Evolutionary conservation across 345 rosid genomes (phyloP).

Genomic region (Moricandia moricandioides): DNA sequence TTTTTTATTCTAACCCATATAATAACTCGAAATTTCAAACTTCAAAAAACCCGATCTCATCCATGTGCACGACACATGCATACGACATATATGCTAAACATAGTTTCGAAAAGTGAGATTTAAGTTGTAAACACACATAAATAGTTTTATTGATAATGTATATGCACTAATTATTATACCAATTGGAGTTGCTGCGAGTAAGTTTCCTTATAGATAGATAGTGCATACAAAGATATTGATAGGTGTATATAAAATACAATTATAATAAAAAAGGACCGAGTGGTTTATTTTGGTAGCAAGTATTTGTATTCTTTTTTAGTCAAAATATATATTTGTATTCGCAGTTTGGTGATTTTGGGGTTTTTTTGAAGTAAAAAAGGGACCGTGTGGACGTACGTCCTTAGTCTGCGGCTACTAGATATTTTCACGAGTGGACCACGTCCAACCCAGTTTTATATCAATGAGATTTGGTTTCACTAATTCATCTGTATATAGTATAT

Average conservation of each 20-base stretch:
- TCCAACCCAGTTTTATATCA: background rate
- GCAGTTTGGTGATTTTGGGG: background rate
- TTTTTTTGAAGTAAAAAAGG: constrained; percentile 2
- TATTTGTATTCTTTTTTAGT: background rate
- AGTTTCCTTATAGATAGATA: background rate
- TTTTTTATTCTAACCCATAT: background rate
- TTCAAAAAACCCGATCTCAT: constrained; percentile 8
- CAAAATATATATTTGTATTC: background rate
- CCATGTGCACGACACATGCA: constrained; percentile 25
- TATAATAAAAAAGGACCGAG: background rate
- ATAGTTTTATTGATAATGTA: background rate
- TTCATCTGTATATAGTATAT: too few relatives aligned
- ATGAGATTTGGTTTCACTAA: too few relatives aligned
- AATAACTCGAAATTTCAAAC: background rate
- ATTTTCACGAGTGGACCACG: constrained; percentile 23
- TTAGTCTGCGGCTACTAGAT: constrained; percentile 28
- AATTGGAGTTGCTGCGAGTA: background rate
- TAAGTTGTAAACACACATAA: background rate
- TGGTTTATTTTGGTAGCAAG: background rate
- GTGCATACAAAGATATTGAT: background rate
- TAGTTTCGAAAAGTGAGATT: too few relatives aligned
- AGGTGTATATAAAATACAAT: constrained; percentile 4
- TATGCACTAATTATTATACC: background rate
- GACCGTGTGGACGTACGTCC: constrained; percentile 29
- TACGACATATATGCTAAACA: constrained; percentile 21